Evolutionary conservation across 73 alveolate species (phyloP).

Genomic region (Tetrahymena malaccensis): DNA sequence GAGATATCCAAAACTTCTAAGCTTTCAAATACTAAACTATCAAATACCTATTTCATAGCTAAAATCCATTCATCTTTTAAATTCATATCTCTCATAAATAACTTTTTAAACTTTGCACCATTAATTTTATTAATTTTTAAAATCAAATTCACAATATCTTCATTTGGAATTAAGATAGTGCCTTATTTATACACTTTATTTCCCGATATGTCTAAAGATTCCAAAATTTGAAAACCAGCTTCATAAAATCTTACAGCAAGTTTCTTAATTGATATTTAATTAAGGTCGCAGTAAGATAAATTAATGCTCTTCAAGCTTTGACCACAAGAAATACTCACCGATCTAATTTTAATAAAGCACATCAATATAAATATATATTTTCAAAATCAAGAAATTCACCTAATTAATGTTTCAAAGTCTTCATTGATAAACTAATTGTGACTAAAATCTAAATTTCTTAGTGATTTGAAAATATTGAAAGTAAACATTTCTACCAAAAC

Average conservation of each 20-base stretch:
- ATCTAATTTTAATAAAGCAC: neutral
- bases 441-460: neutral
- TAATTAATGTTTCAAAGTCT: neutral
- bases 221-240: neutral
- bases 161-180: neutral
- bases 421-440: neutral
- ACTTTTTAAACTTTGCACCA: neutral
- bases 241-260: neutral
- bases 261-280: neutral
- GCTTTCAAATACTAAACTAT: neutral
- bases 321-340: neutral
- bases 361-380: neutral
- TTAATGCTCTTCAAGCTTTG: neutral
- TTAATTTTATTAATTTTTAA: neutral
- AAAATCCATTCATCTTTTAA: neutral
- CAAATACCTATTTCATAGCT: neutral
- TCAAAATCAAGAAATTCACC: neutral
- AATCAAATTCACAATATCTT: neutral
- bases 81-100: neutral
- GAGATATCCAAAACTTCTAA: neutral
- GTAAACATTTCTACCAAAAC: neutral
- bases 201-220: neutral
- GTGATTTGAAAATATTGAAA: neutral
- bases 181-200: neutral
- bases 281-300: neutral